Percentiles rank a stretch among this genome's conserved stretches.
Conservation (phyloP, 345 rosid genomes). For the Salix udensis region DNA sequence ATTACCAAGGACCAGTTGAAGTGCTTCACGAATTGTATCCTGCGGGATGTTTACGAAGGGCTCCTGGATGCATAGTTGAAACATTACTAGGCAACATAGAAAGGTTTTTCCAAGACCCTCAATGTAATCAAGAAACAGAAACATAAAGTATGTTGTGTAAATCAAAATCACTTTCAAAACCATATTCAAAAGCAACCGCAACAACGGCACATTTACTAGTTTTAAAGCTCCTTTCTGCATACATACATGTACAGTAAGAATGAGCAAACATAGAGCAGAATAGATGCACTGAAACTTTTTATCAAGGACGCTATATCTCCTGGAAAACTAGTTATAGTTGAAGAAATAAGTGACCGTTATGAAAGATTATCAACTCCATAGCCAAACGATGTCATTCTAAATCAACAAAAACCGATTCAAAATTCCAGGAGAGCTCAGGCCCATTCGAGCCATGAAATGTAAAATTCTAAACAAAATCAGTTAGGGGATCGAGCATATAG, state of each 20-base stretch:
- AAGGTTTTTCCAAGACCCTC: not conserved
- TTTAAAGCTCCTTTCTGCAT: not conserved
- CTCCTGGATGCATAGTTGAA: slow-evolving; percentile 49
- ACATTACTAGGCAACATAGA: slow-evolving; percentile 1
- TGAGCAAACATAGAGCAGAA: not conserved
- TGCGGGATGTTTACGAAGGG: slow-evolving; percentile 75
- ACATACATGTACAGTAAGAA: not conserved
- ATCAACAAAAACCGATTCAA: no score
- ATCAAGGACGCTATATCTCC: no score
- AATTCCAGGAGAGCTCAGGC: no score
- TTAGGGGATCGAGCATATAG: not conserved
- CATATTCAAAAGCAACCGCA: not conserved
- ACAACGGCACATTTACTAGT: not conserved
- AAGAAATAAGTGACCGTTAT: no score
- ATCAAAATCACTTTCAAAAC: no score
- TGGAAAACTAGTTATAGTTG: no score
- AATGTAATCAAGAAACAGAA: not conserved
- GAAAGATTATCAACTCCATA: no score
- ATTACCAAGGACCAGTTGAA: slow-evolving; percentile 81
- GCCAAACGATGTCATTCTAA: no score
- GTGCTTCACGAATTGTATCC: slow-evolving; percentile 77
- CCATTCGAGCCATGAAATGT: no score
- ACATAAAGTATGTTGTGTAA: not conserved
- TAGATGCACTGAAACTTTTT: no score
- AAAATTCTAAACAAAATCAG: not conserved